Evolutionary conservation across 371 early-diverging fungal species (phyloP).

Genomic region (Quaeritorhiza haematococci): DNA sequence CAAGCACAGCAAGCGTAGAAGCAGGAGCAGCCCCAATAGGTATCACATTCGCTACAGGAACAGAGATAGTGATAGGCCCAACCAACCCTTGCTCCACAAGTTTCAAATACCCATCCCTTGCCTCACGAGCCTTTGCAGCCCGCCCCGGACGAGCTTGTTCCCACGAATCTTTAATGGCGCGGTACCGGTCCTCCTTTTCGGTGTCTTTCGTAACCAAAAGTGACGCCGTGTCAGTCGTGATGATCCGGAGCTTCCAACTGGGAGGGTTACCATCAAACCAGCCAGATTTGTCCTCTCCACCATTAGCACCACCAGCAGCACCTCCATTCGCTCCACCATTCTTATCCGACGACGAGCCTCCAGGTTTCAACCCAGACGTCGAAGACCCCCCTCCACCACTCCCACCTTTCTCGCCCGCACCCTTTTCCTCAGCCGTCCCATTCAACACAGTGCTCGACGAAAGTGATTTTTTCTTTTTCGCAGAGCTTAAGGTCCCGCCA

Average conservation of each 20-base stretch:
- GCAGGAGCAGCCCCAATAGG: too few species aligned
- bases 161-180: conserved; percentile 48
- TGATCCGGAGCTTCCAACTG: conserved; percentile 39
- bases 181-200: conserved; percentile 48
- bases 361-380: too few species aligned
- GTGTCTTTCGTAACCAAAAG: conserved; percentile 44
- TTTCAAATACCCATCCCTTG: conserved; percentile 39
- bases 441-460: conserved; percentile 5
- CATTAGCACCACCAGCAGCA: neutral
- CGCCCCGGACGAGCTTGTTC: conserved; percentile 43
- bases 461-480: conserved; percentile 16
- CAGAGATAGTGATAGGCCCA: too few species aligned
- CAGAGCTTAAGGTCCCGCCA: conserved; percentile 1
- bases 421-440: conserved; percentile 1
- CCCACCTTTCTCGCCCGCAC: neutral
- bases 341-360: too few species aligned
- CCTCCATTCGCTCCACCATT: conserved; percentile 5
- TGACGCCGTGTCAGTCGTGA: conserved; percentile 35
- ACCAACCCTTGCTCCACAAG: too few species aligned
- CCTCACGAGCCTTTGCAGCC: conserved; percentile 37
- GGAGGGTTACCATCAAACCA: neutral
- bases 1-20: too few species aligned
- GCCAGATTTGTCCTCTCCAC: neutral
- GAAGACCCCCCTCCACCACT: too few species aligned
- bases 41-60: too few species aligned